Evolutionary conservation across 108 stramenopile species (phyloP).

Genomic region (Cyclotella cryptica): DNA sequence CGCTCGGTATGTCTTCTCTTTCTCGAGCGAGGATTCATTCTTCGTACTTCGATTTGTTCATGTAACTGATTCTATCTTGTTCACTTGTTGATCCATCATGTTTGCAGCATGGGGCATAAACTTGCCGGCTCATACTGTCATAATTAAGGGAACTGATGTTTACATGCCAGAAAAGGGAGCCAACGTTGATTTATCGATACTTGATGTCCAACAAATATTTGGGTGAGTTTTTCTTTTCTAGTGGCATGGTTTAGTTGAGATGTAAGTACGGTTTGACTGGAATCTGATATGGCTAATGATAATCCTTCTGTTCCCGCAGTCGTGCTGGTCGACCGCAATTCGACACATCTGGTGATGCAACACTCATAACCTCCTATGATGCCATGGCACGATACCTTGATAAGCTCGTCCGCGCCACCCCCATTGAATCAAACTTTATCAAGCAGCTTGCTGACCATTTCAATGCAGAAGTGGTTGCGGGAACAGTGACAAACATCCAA

Average conservation of each 20-base stretch:
- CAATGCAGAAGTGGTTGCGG: conserved; percentile 98
- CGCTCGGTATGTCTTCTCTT: conserved; percentile 81
- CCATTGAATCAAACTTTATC: conserved; percentile 95
- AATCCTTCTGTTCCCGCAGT: too few species aligned
- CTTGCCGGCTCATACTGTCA: conserved; percentile 93
- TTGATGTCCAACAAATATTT: conserved; percentile 99
- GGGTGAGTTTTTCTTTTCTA: conserved; percentile 45
- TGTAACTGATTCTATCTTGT: neutral
- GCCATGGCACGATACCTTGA: conserved; percentile 93
- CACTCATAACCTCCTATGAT: conserved; percentile 93
- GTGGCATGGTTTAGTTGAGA: too few species aligned
- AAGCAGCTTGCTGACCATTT: conserved; percentile 97
- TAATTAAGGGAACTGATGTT: conserved; percentile 99
- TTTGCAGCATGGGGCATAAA: conserved; percentile 89
- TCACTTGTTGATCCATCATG: neutral
- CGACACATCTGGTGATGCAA: conserved; percentile 96
- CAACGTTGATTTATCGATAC: conserved; percentile 90
- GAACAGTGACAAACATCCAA: conserved; percentile 93
- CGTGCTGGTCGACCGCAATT: conserved; percentile 98
- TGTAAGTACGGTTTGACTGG: too few species aligned
- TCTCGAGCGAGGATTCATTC: too few species aligned
- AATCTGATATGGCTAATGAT: too few species aligned
- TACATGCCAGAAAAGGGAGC: conserved; percentile 99
- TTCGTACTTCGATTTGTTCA: neutral
- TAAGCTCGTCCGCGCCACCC: conserved; percentile 91